Percentiles rank a stretch among this genome's conserved stretches.
Evolutionary conservation across 2,329 filamentous ascomycete species (phyloP).

Genomic region (Mollisia scopiformis): DNA sequence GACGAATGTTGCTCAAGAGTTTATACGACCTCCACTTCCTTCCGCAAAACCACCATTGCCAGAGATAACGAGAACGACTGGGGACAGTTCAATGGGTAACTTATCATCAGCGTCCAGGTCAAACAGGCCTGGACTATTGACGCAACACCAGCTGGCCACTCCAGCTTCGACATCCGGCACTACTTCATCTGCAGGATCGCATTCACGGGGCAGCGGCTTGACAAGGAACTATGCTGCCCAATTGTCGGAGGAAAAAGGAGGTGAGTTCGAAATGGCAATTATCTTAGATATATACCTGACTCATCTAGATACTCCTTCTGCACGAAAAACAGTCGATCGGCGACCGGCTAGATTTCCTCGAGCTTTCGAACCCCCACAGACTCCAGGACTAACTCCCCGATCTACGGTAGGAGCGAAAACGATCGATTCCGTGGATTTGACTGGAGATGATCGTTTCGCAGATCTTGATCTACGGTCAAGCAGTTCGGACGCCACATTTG

Average conservation of each 20-base stretch:
- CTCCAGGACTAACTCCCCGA: constrained; percentile 34
- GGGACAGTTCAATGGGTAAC: constrained; percentile 34
- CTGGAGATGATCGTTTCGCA: constrained; percentile 29
- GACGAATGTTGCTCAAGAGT: constrained; percentile 28
- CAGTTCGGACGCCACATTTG: constrained; percentile 28
- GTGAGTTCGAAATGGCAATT: no score
- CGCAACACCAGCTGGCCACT: constrained; percentile 35
- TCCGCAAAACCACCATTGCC: constrained; percentile 20
- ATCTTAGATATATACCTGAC: not conserved
- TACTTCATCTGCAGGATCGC: constrained; percentile 22
- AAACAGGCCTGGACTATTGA: constrained; percentile 30
- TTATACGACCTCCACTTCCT: constrained; percentile 27
- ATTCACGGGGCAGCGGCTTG: constrained; percentile 23
- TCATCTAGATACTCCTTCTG: constrained; percentile 29
- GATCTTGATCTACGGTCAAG: constrained; percentile 24
- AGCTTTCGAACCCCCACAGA: constrained; percentile 33
- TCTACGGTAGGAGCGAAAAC: constrained; percentile 20
- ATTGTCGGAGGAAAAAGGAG: constrained; percentile 24
- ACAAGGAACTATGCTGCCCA: constrained; percentile 21
- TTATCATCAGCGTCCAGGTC: constrained; percentile 32
- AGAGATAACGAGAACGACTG: constrained; percentile 9
- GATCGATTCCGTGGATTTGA: constrained; percentile 37
- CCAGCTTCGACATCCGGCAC: constrained; percentile 31
- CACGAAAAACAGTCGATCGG: constrained; percentile 16
- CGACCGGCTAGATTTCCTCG: constrained; percentile 21